Conservation (phyloP, 805 yeast species). For the Myxozyma mucilagina region DNA sequence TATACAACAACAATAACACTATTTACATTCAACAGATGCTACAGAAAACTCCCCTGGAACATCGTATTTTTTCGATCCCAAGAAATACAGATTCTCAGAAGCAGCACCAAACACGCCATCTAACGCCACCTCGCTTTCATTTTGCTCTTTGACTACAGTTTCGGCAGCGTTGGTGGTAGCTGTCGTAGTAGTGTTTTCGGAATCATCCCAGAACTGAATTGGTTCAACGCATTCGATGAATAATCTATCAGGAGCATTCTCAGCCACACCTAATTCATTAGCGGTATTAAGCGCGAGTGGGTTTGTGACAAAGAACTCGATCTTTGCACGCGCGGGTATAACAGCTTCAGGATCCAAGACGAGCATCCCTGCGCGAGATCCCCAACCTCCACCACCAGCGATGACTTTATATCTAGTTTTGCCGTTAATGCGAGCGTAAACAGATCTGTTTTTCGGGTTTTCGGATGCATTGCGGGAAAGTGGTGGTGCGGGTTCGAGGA, state of each 20-base stretch:
- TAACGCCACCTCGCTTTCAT: slow-evolving; percentile 18
- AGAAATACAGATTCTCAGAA: slow-evolving; percentile 22
- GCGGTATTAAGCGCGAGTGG: not conserved
- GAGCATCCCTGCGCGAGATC: slow-evolving; percentile 63
- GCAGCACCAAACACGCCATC: slow-evolving; percentile 30
- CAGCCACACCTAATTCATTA: slow-evolving; percentile 5
- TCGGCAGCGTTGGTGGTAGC: too few relatives aligned
- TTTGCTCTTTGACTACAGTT: too few relatives aligned
- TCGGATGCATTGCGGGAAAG: slow-evolving; percentile 3
- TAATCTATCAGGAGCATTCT: slow-evolving; percentile 3
- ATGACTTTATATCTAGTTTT: slow-evolving; percentile 51
- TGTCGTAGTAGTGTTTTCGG: not conserved
- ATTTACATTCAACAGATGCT: slow-evolving; percentile 14
- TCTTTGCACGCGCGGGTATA: slow-evolving; percentile 47
- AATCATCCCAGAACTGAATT: slow-evolving; percentile 17
- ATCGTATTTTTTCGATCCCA: slow-evolving; percentile 19
- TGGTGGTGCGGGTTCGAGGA: slow-evolving; percentile 25
- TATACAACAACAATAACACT: not conserved
- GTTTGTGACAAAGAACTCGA: slow-evolving; percentile 43
- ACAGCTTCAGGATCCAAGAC: slow-evolving; percentile 62
- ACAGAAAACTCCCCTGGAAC: slow-evolving; percentile 30
- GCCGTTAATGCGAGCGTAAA: slow-evolving; percentile 29
- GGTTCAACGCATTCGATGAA: slow-evolving; percentile 31
- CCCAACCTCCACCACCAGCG: slow-evolving; percentile 81
- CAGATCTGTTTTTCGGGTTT: slow-evolving; percentile 16